phyloP scores from a whole-genome alignment of 768 basidiomycete genomes.

The Mycena latifolia region DNA sequence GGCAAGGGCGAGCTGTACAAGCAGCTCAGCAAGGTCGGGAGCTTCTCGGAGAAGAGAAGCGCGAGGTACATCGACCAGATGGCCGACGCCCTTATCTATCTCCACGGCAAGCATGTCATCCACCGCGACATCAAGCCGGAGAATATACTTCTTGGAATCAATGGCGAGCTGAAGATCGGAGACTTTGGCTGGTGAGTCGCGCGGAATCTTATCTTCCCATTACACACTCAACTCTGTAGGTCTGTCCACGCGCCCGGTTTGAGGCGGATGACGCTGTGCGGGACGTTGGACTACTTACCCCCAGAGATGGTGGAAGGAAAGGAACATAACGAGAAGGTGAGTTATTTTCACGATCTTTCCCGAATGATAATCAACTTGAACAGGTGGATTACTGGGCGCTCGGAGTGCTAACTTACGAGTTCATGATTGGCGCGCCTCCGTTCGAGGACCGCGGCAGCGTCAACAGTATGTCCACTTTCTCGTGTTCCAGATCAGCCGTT shows the following conservation, averaged over 20 bases:
- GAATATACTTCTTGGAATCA: slow-evolving; percentile 93
- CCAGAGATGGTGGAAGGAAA: slow-evolving; percentile 98
- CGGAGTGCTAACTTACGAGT: slow-evolving; percentile 97
- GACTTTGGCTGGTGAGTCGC: slow-evolving; percentile 95
- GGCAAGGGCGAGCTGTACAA: slow-evolving; percentile 98
- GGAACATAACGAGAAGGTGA: slow-evolving; percentile 80
- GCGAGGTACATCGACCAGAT: slow-evolving; percentile 96
- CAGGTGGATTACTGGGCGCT: slow-evolving; percentile 96
- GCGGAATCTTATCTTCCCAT: not conserved
- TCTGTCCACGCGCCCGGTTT: slow-evolving; percentile 93
- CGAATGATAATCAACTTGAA: slow-evolving; percentile 43
- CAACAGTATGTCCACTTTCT: slow-evolving; percentile 64
- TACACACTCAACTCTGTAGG: not conserved
- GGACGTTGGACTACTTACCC: slow-evolving; percentile 96
- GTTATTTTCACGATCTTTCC: not conserved
- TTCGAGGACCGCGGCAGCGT: slow-evolving; percentile 90
- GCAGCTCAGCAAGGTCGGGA: slow-evolving; percentile 87
- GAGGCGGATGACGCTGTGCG: slow-evolving; percentile 91
- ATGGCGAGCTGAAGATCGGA: slow-evolving; percentile 97
- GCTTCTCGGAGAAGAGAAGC: slow-evolving; percentile 90
- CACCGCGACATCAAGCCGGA: slow-evolving; percentile 99
- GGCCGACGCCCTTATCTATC: slow-evolving; percentile 94
- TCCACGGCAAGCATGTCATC: slow-evolving; percentile 97
- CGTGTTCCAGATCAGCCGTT: slow-evolving; percentile 8
- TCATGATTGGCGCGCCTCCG: slow-evolving; percentile 80